phyloP scores from a whole-genome alignment of 352 stramenopile species.

The Globisporangium parvum region DNA sequence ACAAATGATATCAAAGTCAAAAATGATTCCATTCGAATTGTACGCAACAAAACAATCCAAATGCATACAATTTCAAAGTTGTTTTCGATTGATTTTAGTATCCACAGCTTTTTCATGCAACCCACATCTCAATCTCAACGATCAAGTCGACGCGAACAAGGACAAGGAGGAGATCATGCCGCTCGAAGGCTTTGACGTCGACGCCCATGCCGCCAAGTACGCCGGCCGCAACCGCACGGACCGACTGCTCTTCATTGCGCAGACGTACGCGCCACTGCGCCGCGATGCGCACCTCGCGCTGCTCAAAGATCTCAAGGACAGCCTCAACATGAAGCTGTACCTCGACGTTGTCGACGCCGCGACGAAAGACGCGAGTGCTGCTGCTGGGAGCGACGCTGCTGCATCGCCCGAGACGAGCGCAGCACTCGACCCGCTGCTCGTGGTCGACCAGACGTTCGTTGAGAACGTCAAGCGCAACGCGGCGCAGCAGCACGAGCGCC shows the following conservation, averaged over 20 bases:
- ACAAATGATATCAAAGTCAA: too few relatives aligned
- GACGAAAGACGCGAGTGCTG: slow-evolving; percentile 14
- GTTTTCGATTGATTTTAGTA: too few relatives aligned
- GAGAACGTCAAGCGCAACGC: slow-evolving; percentile 62
- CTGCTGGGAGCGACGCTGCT: background rate
- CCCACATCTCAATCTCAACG: too few relatives aligned
- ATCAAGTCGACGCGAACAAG: too few relatives aligned
- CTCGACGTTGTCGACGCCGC: slow-evolving; percentile 44
- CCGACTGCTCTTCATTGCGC: slow-evolving; percentile 65
- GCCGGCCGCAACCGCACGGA: slow-evolving; percentile 70
- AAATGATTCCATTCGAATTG: too few relatives aligned
- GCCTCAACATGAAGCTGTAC: slow-evolving; percentile 71
- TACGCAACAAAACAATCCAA: too few relatives aligned
- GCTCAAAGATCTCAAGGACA: slow-evolving; percentile 52
- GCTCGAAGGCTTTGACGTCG: slow-evolving; percentile 73
- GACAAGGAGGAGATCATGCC: background rate
- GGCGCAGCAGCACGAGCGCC: slow-evolving; percentile 63
- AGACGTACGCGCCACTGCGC: slow-evolving; percentile 35
- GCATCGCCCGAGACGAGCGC: slow-evolving; percentile 21
- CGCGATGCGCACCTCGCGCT: slow-evolving; percentile 42
- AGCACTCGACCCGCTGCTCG: slow-evolving; percentile 5
- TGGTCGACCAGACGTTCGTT: slow-evolving; percentile 40
- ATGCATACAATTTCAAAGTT: too few relatives aligned
- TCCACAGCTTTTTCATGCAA: too few relatives aligned
- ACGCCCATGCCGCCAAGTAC: slow-evolving; percentile 81